A percentile compares a stretch with the other conserved stretches of the same genome.
phyloP scores from a whole-genome alignment of 352 stramenopile genomes.

The Phytophthora quininea region DNA sequence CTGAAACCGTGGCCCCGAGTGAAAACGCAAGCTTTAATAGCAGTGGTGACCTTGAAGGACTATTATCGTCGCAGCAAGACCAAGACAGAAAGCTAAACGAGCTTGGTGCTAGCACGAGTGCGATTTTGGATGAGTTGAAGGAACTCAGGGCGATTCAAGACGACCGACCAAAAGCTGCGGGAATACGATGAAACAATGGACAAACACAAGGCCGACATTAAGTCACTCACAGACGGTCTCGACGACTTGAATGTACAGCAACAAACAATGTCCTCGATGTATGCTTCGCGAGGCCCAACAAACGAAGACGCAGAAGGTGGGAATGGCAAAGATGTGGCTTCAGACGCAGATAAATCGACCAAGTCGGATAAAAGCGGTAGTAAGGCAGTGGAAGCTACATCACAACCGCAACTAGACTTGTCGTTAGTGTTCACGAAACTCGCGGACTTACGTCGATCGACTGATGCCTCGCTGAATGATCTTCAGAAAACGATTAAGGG shows the following conservation, averaged over 20 bases:
- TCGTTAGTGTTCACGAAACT: constrained; percentile 87
- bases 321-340: not conserved
- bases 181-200: constrained; percentile 48
- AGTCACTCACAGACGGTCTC: constrained; percentile 47
- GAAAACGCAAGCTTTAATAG: constrained; percentile 5
- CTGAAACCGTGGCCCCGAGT: not conserved
- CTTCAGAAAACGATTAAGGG: constrained; percentile 59
- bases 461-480: constrained; percentile 60
- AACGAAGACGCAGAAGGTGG: constrained; percentile 5
- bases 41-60: not conserved
- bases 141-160: constrained; percentile 52
- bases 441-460: constrained; percentile 64
- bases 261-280: constrained; percentile 43
- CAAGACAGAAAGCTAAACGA: constrained; percentile 11
- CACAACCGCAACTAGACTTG: constrained; percentile 57
- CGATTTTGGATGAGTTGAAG: constrained; percentile 57
- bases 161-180: constrained; percentile 41
- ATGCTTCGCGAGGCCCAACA: constrained; percentile 6
- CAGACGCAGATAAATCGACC: constrained; percentile 8
- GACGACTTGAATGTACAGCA: constrained; percentile 67
- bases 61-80: not conserved
- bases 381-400: constrained; percentile 8
- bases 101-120: constrained; percentile 14
- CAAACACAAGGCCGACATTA: constrained; percentile 58
- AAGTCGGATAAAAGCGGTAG: constrained; percentile 17